These are phyloP conservation scores for Hansenula sp. DNA, from an alignment of 1,139 yeast species.

Conservation along the genomic window DNA sequence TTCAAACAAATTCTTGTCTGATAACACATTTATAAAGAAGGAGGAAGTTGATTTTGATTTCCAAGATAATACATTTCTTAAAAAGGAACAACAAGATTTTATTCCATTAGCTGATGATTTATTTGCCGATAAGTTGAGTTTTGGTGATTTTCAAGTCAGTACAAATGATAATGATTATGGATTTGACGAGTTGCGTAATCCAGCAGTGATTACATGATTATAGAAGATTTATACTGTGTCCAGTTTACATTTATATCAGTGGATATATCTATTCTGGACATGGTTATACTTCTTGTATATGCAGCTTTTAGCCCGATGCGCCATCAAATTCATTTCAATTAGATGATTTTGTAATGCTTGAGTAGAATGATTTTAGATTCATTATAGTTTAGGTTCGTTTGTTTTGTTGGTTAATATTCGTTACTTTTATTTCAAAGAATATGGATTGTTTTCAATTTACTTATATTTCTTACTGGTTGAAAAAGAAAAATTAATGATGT, in stretches of 20 bases:
- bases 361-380: constrained; percentile 8
- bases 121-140: constrained; percentile 9
- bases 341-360: constrained; percentile 24
- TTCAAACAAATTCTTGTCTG: not conserved
- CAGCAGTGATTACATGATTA: constrained; percentile 32
- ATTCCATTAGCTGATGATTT: not conserved
- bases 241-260: constrained; percentile 8
- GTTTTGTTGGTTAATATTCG: not conserved
- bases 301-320: constrained; percentile 24
- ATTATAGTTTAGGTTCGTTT: too few species aligned
- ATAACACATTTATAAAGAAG: not conserved
- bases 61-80: constrained; percentile 5
- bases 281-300: constrained; percentile 4
- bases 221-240: constrained; percentile 8
- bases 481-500: too few species aligned
- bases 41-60: not conserved
- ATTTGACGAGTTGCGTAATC: constrained; percentile 38
- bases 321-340: constrained; percentile 25
- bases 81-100: constrained; percentile 12
- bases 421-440: too few species aligned
- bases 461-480: too few species aligned
- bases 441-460: too few species aligned
- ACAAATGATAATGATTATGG: constrained; percentile 23
- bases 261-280: constrained; percentile 9
- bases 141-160: constrained; percentile 16